phyloP scores from a whole-genome alignment of 2,329 filamentous ascomycete genomes.

The Leptosphaerulina australis region DNA sequence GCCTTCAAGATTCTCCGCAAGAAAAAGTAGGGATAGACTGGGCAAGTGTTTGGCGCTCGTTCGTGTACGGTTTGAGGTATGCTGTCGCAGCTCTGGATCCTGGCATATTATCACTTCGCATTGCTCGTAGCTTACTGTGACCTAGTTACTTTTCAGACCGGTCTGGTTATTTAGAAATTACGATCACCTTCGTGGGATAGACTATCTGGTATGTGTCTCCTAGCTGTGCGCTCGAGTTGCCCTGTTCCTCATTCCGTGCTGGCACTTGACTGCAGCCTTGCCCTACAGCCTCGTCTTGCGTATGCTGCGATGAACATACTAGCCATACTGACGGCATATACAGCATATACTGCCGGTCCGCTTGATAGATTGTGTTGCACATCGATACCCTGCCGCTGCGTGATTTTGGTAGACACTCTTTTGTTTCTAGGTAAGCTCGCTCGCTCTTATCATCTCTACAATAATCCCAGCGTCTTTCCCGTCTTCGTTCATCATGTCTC shows the following conservation, averaged over 20 bases:
- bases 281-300: constrained; percentile 1
- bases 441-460: not conserved
- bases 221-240: constrained; percentile 1
- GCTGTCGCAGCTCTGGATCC: constrained; percentile 19
- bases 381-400: constrained; percentile 35
- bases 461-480: not conserved
- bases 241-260: not conserved
- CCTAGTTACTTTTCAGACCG: constrained; percentile 36
- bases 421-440: constrained; percentile 39
- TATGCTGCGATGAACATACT: not conserved
- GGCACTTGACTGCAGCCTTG: not conserved
- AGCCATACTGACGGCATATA: constrained; percentile 1
- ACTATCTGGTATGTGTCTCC: constrained; percentile 34
- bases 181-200: constrained; percentile 32
- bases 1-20: constrained; percentile 43
- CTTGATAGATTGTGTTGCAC: constrained; percentile 43
- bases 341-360: constrained; percentile 19
- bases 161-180: constrained; percentile 36
- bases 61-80: constrained; percentile 42
- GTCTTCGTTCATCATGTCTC: not conserved
- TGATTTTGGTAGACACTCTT: constrained; percentile 28
- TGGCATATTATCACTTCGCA: constrained; percentile 8
- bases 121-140: constrained; percentile 30
- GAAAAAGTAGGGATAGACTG: constrained; percentile 52
- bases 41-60: constrained; percentile 50